phyloP scores from a whole-genome alignment of 306 rosid genomes.

The Citrullus colocynthis region DNA sequence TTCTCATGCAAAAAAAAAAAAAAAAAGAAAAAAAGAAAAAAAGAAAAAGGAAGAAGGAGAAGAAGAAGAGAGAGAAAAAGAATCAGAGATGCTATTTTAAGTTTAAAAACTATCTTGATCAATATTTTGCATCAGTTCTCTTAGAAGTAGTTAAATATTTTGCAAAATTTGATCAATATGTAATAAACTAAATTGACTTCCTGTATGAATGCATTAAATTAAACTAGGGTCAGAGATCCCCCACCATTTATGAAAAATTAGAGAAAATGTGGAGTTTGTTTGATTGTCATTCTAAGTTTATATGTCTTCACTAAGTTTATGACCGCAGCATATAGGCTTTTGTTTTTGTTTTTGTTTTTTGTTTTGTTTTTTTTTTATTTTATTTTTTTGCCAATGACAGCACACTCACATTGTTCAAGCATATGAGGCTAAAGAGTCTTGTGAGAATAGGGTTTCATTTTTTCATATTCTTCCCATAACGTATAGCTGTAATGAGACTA shows the following conservation, averaged over 20 bases:
- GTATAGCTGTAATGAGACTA: background rate
- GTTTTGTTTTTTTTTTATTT: background rate
- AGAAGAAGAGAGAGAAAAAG: too few species aligned
- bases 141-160: background rate
- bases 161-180: background rate
- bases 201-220: background rate
- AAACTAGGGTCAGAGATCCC: background rate
- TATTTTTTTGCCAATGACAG: background rate
- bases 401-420: background rate
- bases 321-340: too few species aligned
- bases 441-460: background rate
- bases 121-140: background rate
- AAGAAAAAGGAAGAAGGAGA: background rate
- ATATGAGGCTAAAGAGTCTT: background rate
- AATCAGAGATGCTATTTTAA: background rate
- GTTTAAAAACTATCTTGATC: background rate
- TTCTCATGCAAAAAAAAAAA: background rate
- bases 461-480: background rate
- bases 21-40: background rate
- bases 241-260: background rate
- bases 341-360: too few species aligned
- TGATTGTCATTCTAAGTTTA: background rate
- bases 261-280: background rate
- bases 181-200: background rate
- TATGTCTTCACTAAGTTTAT: background rate